Evolutionary conservation across 192 early-diverging fungal species (phyloP), one percentile per base, ranked within the genome.

Genomic region (Helicostylum pulchrum): DNA sequence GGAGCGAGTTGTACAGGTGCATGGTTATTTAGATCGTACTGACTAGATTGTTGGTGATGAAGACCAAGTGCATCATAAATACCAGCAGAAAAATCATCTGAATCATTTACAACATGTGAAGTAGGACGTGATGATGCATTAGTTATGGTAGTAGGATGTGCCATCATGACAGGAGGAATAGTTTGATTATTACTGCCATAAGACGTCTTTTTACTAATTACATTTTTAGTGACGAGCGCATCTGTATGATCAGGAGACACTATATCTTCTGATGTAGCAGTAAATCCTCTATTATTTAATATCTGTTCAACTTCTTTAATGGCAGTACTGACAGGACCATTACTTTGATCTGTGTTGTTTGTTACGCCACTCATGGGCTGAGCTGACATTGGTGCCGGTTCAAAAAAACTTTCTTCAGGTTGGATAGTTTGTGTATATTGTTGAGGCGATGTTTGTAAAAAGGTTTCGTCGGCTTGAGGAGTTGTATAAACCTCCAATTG

Each of bases 301-400:
- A 45, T 45, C 4, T 45, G 11, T 45, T 59, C 42, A 5, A 59
- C 57, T 45, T 59, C 57, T 42, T 59, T 59, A 31, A 59, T 59
- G 5, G 57, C 57, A 45, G 57, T 45, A 11, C 57, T 45, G 17
- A 59, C 43, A 23, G 43, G 19, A 5, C 57, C 57, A 15, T 58
- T 58, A 0, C 56, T 45, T 12, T 17, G 17, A 17, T 21, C 17
- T 7, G 8, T 30, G 8, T 52, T 7, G 31, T 8, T 7, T 34
- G 36, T 57, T 42, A 7, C 4, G 39, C 36, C 17, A 20, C 32
- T 42, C 3, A 11, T 7, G 1, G 17, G 20, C 19, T 45, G 36
- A 45, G 46, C 2, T 17, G 46, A 48, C 12, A 48, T 2, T 7
- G 46, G 46, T 17, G 46, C 4, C 0, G 3, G 12, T 5, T 48